Evolutionary conservation across 176 grass and related monocot genomes (phyloP).

Genomic region (Leersia perrieri): DNA sequence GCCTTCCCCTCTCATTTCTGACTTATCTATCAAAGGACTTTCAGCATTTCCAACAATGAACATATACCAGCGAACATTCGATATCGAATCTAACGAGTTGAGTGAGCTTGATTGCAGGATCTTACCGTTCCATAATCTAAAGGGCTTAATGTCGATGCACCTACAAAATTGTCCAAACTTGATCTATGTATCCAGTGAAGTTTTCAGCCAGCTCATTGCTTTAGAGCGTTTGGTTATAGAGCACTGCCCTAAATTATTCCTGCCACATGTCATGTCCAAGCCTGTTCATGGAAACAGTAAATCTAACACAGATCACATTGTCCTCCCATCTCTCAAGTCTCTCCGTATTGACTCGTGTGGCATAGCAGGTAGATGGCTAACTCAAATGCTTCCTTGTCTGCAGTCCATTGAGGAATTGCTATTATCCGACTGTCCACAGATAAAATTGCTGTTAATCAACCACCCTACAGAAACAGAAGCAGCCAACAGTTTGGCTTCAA

Average conservation of each 20-base stretch:
- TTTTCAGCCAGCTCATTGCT: constrained; percentile 27
- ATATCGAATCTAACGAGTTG: not conserved
- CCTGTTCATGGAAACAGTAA: not conserved
- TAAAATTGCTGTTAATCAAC: not conserved
- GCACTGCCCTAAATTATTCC: not conserved
- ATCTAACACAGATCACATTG: too few relatives aligned
- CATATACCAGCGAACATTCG: not conserved
- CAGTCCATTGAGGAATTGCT: not conserved
- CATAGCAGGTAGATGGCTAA: constrained; percentile 4
- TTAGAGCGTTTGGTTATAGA: constrained; percentile 19
- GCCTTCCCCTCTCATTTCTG: not conserved
- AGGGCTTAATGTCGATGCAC: not conserved
- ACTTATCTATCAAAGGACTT: not conserved
- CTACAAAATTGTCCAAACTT: not conserved
- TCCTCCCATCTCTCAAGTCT: not conserved
- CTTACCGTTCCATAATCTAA: constrained; percentile 4
- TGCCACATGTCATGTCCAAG: not conserved
- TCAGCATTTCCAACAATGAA: not conserved
- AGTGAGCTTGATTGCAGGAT: not conserved
- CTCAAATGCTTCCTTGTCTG: not conserved
- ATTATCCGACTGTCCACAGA: not conserved
- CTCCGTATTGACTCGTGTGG: not conserved
- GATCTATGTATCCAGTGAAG: constrained; percentile 3
- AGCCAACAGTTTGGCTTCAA: too few relatives aligned
- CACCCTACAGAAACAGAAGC: not conserved